These are phyloP conservation scores for Ostreobium quekettii DNA, from an alignment of 139 green algal genomes.

Conservation along the genomic window DNA sequence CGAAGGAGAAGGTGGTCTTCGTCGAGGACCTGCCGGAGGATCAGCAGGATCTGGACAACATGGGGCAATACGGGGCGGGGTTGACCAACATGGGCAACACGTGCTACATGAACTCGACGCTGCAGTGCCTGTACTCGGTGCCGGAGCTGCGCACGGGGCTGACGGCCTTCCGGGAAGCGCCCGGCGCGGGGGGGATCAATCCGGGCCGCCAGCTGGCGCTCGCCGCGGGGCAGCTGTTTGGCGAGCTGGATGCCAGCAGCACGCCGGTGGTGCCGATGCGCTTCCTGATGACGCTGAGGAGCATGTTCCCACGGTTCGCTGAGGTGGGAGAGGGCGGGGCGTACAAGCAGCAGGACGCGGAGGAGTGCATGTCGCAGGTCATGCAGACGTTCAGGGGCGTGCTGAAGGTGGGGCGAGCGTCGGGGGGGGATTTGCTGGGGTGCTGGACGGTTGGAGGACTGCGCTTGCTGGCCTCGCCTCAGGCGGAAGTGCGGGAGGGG, in stretches of 20 bases:
- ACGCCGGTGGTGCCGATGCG: slow-evolving; percentile 64
- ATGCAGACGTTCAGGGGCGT: slow-evolving; percentile 62
- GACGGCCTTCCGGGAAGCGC: not conserved
- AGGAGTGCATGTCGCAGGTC: slow-evolving; percentile 94
- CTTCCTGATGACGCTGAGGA: slow-evolving; percentile 75
- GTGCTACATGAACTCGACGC: slow-evolving; percentile 89
- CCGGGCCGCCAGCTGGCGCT: slow-evolving; percentile 35
- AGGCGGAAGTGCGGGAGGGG: too few species aligned
- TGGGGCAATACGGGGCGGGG: slow-evolving; percentile 60
- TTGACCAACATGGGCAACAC: slow-evolving; percentile 87
- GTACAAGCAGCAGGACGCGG: slow-evolving; percentile 94
- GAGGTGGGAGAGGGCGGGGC: slow-evolving; percentile 53
- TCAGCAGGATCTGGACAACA: slow-evolving; percentile 59
- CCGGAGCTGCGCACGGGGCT: slow-evolving; percentile 49
- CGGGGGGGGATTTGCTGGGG: too few species aligned
- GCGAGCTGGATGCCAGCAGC: slow-evolving; percentile 48
- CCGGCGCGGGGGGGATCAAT: slow-evolving; percentile 2
- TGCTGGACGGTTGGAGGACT: too few species aligned
- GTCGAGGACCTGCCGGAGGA: slow-evolving; percentile 89
- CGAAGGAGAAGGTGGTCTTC: slow-evolving; percentile 60
- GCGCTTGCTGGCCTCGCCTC: too few species aligned
- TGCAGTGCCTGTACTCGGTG: slow-evolving; percentile 90
- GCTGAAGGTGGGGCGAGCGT: slow-evolving; percentile 59
- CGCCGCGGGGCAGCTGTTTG: slow-evolving; percentile 67
- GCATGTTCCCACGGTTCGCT: slow-evolving; percentile 88